These are phyloP conservation scores for Cyberlindnera lachancei DNA, from an alignment of 805 yeast genomes.

Conservation along the genomic window DNA sequence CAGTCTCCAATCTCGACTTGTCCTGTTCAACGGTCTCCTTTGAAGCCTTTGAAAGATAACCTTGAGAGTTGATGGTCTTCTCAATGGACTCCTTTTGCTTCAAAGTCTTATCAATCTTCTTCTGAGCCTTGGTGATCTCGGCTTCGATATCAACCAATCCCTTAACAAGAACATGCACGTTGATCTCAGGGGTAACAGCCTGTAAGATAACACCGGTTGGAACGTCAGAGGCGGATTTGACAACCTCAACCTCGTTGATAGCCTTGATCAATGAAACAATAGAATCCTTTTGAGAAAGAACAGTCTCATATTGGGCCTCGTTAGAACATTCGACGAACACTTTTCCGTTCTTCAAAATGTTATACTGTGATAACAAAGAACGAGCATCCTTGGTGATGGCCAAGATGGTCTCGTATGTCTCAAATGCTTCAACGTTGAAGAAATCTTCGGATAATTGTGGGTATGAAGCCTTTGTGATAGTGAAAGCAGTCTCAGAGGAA, in stretches of 20 bases:
- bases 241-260: slow-evolving; percentile 66
- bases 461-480: slow-evolving; percentile 75
- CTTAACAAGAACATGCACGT: slow-evolving; percentile 85
- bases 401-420: slow-evolving; percentile 76
- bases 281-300: slow-evolving; percentile 69
- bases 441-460: slow-evolving; percentile 60
- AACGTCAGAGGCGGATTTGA: slow-evolving; percentile 43
- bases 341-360: slow-evolving; percentile 80
- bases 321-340: slow-evolving; percentile 70
- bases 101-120: slow-evolving; percentile 62
- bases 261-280: slow-evolving; percentile 90
- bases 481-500: slow-evolving; percentile 53
- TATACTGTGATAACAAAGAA: slow-evolving; percentile 85
- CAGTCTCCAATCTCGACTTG: slow-evolving; percentile 55
- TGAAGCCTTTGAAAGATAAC: slow-evolving; percentile 82
- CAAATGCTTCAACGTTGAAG: slow-evolving; percentile 56
- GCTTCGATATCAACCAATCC: slow-evolving; percentile 91
- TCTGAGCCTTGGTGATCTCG: slow-evolving; percentile 76
- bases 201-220: slow-evolving; percentile 90
- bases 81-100: slow-evolving; percentile 55
- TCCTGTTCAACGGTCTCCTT: slow-evolving; percentile 76
- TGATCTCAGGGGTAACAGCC: slow-evolving; percentile 72
- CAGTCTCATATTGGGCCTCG: slow-evolving; percentile 41
- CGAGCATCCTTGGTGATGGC: slow-evolving; percentile 87
- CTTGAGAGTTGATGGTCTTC: slow-evolving; percentile 63